Percentiles rank a stretch among this genome's conserved stretches.
phyloP scores from a whole-genome alignment of 768 basidiomycete species.

The Serendipita indica region DNA sequence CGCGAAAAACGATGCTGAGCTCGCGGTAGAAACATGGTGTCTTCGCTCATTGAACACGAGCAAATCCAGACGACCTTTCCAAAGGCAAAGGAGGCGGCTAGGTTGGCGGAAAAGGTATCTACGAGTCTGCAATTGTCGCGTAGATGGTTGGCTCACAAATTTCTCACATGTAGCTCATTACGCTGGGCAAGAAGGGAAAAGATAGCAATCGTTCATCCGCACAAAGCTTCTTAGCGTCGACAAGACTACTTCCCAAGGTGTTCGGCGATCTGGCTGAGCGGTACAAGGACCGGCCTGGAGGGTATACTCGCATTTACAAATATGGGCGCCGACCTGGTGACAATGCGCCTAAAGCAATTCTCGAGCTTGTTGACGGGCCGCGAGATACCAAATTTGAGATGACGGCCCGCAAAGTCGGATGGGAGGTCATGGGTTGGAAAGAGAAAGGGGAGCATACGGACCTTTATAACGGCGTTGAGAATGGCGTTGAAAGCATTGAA shows the following conservation, averaged over 20 bases:
- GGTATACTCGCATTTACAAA: conserved; percentile 89
- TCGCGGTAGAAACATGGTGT: conserved; percentile 74
- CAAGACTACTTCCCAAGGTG: conserved; percentile 59
- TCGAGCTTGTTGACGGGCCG: conserved; percentile 92
- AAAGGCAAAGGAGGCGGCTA: conserved; percentile 83
- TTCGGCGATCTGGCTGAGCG: conserved; percentile 67
- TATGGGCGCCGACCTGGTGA: conserved; percentile 84
- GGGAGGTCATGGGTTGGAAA: conserved; percentile 38
- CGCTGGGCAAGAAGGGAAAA: conserved; percentile 75
- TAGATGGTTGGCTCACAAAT: not conserved
- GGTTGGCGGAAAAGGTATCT: conserved; percentile 79
- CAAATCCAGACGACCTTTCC: conserved; percentile 91
- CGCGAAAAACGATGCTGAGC: conserved; percentile 9
- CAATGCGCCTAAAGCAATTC: conserved; percentile 80
- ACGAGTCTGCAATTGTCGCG: not conserved
- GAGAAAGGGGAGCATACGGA: conserved; percentile 12
- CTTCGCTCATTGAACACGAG: conserved; percentile 86
- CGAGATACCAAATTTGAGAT: conserved; percentile 78
- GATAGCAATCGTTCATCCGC: conserved; percentile 56
- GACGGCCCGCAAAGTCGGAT: conserved; percentile 74
- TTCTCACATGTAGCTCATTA: conserved; percentile 51
- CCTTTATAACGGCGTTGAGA: not conserved
- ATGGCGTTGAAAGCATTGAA: not conserved
- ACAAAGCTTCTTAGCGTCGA: conserved; percentile 63
- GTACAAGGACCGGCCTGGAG: conserved; percentile 71